phyloP scores from a whole-genome alignment of 78 protist genomes.

The Dictyostelium purpureum region DNA sequence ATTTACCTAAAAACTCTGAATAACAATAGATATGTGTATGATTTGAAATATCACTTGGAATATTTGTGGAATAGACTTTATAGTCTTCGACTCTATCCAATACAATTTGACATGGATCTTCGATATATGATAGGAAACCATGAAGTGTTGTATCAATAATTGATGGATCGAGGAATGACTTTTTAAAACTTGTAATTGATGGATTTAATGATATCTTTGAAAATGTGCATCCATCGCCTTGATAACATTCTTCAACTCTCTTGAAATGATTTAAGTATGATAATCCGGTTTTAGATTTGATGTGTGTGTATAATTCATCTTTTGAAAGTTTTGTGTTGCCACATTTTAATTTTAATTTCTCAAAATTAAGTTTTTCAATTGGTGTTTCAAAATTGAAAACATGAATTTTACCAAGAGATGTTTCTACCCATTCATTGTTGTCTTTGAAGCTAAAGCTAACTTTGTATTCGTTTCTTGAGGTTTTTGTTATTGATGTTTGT shows the following conservation, averaged over 20 bases:
- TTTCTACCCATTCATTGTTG: neutral
- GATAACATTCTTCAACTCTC: neutral
- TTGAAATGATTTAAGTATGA: neutral
- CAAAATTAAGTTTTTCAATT: neutral
- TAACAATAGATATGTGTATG: no score
- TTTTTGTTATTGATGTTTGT: neutral
- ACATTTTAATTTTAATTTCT: neutral
- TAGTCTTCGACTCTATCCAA: slow-evolving; percentile 21
- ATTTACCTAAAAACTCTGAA: no score
- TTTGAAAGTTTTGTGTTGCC: slow-evolving; percentile 4
- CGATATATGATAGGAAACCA: neutral
- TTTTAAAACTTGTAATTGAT: neutral
- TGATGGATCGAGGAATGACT: slow-evolving; percentile 19
- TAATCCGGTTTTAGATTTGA: neutral
- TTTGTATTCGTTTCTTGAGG: neutral
- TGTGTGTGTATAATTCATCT: neutral
- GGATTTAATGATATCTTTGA: neutral
- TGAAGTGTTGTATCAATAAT: slow-evolving; percentile 39
- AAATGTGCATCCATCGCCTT: neutral
- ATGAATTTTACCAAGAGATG: neutral
- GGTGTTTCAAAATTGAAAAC: neutral
- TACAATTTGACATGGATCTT: slow-evolving; percentile 7
- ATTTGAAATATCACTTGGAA: neutral
- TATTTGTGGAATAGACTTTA: neutral
- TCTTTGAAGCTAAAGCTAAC: neutral